Conservation (phyloP, 2,329 filamentous ascomycete species). For the Aspergillus calidoustus region DNA sequence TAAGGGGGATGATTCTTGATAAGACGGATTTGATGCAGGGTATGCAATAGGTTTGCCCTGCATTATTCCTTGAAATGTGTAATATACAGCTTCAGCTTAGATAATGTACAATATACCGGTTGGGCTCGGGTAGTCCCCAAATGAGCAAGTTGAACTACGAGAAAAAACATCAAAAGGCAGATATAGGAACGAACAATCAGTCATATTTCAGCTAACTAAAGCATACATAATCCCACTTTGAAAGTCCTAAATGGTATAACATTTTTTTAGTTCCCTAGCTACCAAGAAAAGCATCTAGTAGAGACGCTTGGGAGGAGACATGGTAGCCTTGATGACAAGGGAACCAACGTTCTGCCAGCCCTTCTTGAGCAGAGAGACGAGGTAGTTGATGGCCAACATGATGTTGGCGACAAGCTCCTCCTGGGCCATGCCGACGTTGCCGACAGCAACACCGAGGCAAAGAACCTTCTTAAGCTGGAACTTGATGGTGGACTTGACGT, state of each 20-base stretch:
- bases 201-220: conserved; percentile 40
- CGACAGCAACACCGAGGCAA: conserved; percentile 99
- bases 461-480: conserved; percentile 99
- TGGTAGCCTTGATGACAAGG: conserved; percentile 99
- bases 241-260: conserved; percentile 26
- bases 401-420: conserved; percentile 98
- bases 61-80: background rate
- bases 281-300: conserved; percentile 68
- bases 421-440: conserved; percentile 96
- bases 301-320: conserved; percentile 97
- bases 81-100: background rate
- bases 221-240: conserved; percentile 34
- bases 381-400: conserved; percentile 99
- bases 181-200: conserved; percentile 36
- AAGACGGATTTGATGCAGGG: conserved; percentile 89
- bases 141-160: conserved; percentile 10
- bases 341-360: conserved; percentile 99
- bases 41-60: conserved; percentile 65
- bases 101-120: background rate
- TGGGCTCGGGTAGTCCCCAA: no score
- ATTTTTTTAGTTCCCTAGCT: conserved; percentile 2
- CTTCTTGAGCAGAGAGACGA: conserved; percentile 99
- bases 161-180: background rate
- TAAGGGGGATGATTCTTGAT: conserved; percentile 88
- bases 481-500: conserved; percentile 99